A percentile compares a stretch with the other conserved stretches of the same genome.
Evolutionary conservation across 2,329 filamentous ascomycete species (phyloP).

Genomic region (Verticillium isaacii): DNA sequence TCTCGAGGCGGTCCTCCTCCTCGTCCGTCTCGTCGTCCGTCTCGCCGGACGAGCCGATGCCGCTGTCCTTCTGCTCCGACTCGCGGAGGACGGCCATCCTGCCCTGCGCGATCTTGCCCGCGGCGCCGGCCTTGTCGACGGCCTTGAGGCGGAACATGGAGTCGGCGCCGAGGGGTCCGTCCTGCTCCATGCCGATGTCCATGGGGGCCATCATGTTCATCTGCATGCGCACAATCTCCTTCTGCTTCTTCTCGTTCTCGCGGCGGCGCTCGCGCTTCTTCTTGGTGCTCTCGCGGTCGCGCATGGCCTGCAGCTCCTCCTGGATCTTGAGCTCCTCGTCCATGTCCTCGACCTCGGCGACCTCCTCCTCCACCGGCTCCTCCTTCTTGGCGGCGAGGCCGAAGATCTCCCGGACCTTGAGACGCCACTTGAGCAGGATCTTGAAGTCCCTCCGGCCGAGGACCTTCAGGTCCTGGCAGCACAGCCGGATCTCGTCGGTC

Average conservation of each 20-base stretch:
- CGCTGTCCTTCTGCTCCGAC: constrained; percentile 52
- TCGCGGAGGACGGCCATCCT: constrained; percentile 69
- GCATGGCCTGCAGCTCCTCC: constrained; percentile 77
- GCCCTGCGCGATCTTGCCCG: constrained; percentile 66
- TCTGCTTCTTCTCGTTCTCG: constrained; percentile 92
- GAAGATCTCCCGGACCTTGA: constrained; percentile 86
- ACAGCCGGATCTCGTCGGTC: constrained; percentile 72
- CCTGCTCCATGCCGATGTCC: constrained; percentile 90
- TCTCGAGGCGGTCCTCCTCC: constrained; percentile 77
- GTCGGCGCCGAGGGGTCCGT: constrained; percentile 71
- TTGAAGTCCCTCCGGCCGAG: constrained; percentile 94
- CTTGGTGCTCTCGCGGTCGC: constrained; percentile 69
- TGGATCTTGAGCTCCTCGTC: constrained; percentile 91
- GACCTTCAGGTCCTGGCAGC: constrained; percentile 81
- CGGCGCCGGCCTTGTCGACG: constrained; percentile 69
- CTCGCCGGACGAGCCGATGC: constrained; percentile 47
- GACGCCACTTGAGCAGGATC: constrained; percentile 78
- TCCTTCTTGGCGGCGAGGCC: constrained; percentile 66
- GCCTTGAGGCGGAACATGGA: constrained; percentile 83
- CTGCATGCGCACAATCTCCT: constrained; percentile 93
- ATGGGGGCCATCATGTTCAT: constrained; percentile 94
- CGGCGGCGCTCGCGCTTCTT: constrained; percentile 80
- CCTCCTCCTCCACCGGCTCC: constrained; percentile 54
- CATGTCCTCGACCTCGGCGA: constrained; percentile 82
- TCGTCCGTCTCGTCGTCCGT: constrained; percentile 65